Percentiles rank a stretch among this genome's conserved stretches.
Evolutionary conservation across 306 rosid genomes (phyloP).

Genomic region (Urtica urens): DNA sequence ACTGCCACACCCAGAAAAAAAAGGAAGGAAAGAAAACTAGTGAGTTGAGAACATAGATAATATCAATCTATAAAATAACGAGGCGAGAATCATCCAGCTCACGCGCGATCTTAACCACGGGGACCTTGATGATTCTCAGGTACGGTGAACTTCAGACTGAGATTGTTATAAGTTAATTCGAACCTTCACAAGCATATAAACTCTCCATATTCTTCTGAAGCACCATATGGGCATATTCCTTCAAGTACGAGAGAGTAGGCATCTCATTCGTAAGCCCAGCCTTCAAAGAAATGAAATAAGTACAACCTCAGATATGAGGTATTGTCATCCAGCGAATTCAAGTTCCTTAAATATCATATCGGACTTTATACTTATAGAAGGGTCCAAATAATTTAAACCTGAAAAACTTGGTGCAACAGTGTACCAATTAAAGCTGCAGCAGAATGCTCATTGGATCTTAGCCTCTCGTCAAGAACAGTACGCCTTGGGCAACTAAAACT

Average conservation of each 20-base stretch:
- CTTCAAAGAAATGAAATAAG: constrained; percentile 27
- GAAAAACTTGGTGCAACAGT: constrained; percentile 79
- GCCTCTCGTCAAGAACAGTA: constrained; percentile 83
- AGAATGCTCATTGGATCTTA: constrained; percentile 63
- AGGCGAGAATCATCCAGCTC: neutral
- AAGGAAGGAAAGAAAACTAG: too few species aligned
- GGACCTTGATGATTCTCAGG: too few species aligned
- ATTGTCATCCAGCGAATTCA: neutral
- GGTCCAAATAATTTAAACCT: constrained; percentile 38
- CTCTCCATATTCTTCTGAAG: constrained; percentile 62
- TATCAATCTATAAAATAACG: too few species aligned
- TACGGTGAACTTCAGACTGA: too few species aligned
- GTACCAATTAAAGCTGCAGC: constrained; percentile 71
- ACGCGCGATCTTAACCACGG: neutral
- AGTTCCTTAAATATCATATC: neutral
- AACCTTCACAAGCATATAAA: constrained; percentile 88
- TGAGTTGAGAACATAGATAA: too few species aligned
- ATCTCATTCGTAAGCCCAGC: constrained; percentile 60
- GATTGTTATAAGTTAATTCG: constrained; percentile 1
- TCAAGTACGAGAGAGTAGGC: constrained; percentile 48
- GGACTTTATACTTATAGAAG: neutral
- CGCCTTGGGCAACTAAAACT: constrained; percentile 77
- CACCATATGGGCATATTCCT: constrained; percentile 49
- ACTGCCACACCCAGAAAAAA: constrained; percentile 32
- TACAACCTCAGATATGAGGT: neutral